These are phyloP conservation scores for Fusarium beomiforme DNA, from an alignment of 2,329 filamentous ascomycete genomes.

Conservation along the genomic window DNA sequence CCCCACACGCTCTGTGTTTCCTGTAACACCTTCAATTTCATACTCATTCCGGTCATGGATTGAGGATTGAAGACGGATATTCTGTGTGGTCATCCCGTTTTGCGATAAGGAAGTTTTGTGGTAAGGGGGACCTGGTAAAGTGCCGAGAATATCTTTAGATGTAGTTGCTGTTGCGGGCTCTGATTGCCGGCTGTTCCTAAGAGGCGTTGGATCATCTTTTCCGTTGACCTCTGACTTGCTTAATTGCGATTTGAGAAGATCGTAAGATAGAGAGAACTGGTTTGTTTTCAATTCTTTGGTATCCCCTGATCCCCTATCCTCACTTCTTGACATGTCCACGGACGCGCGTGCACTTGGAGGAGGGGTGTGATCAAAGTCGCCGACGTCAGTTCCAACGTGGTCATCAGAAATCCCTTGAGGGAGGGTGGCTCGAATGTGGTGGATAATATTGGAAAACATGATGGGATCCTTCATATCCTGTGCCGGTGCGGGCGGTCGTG, in stretches of 20 bases:
- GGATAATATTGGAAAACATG: conserved; percentile 41
- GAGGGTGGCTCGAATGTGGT: conserved; percentile 35
- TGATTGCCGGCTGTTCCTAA: conserved; percentile 22
- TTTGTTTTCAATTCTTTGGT: background rate
- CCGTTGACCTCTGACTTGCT: conserved; percentile 29
- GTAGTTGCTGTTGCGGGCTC: background rate
- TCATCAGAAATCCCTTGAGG: conserved; percentile 24
- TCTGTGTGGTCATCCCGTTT: background rate
- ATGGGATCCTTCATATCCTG: background rate
- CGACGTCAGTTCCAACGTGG: conserved; percentile 30
- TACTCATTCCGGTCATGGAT: background rate
- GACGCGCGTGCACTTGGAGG: conserved; percentile 46
- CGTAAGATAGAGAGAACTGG: conserved; percentile 24
- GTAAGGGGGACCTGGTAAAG: background rate
- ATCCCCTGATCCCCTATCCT: conserved; percentile 6
- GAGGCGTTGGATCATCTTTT: conserved; percentile 33
- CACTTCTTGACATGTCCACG: conserved; percentile 31
- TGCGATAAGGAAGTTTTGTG: background rate
- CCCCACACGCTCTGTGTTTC: background rate
- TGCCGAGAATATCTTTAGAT: background rate
- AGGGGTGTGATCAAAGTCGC: conserved; percentile 49
- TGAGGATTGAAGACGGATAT: background rate
- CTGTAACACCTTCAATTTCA: background rate
- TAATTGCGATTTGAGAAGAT: conserved; percentile 39
- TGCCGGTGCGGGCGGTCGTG: background rate